Conservation (phyloP, 2,329 filamentous ascomycete species). For the Sclerotiophoma versabilis region DNA sequence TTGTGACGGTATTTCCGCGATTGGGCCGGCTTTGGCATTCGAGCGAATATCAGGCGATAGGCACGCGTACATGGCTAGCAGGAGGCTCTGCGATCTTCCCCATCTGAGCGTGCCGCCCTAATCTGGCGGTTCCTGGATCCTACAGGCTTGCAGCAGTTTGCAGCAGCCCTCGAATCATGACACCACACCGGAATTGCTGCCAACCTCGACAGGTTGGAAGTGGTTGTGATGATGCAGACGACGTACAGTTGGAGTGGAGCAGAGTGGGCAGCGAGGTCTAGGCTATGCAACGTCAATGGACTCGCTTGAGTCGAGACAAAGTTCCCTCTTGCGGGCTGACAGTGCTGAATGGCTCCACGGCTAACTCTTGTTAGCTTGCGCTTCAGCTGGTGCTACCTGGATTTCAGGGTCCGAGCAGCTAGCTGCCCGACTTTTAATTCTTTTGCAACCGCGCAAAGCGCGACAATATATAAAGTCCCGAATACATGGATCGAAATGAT, state of each 20-base stretch:
- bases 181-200: background rate
- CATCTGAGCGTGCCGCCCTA: slow-evolving; percentile 40
- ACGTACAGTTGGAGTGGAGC: slow-evolving; percentile 16
- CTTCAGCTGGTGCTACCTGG: slow-evolving; percentile 10
- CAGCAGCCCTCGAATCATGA: slow-evolving; percentile 11
- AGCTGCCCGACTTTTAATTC: slow-evolving; percentile 8
- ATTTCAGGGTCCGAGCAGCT: slow-evolving; percentile 1
- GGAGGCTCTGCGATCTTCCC: slow-evolving; percentile 44
- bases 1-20: slow-evolving; percentile 33
- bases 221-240: slow-evolving; percentile 9
- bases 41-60: slow-evolving; percentile 21
- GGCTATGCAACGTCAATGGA: slow-evolving; percentile 15
- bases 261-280: slow-evolving; percentile 12
- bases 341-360: background rate
- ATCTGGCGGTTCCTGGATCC: slow-evolving; percentile 32
- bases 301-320: slow-evolving; percentile 21
- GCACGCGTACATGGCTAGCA: slow-evolving; percentile 24
- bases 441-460: slow-evolving; percentile 43
- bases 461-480: slow-evolving; percentile 19
- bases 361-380: slow-evolving; percentile 3
- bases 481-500: slow-evolving; percentile 14
- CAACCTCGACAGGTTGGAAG: background rate
- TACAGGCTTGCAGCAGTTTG: slow-evolving; percentile 15
- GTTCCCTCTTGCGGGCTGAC: slow-evolving; percentile 21
- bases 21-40: slow-evolving; percentile 29